A percentile compares a stretch with the other conserved stretches of the same genome.
Evolutionary conservation across 441 rosid species (phyloP).

Genomic region (Erodium chrysanthum): DNA sequence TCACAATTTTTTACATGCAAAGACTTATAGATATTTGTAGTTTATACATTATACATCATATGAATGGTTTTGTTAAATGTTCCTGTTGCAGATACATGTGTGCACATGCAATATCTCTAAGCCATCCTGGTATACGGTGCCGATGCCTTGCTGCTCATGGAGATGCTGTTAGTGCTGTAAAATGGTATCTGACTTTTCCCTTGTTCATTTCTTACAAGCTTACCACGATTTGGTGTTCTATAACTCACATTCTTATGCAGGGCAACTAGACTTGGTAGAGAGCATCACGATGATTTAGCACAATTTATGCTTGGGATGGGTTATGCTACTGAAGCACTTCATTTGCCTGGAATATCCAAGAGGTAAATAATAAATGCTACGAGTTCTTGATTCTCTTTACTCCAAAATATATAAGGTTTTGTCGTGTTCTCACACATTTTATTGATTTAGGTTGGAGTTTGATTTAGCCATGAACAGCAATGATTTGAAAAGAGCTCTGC

Average conservation of each 20-base stretch:
- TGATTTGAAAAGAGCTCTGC: slow-evolving; percentile 96
- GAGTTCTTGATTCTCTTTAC: neutral
- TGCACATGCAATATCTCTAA: slow-evolving; percentile 89
- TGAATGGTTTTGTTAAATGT: slow-evolving; percentile 8
- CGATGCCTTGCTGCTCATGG: slow-evolving; percentile 98
- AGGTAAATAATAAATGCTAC: slow-evolving; percentile 38
- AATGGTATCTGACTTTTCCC: slow-evolving; percentile 49
- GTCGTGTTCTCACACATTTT: neutral
- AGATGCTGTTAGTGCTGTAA: slow-evolving; percentile 97
- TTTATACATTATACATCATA: neutral
- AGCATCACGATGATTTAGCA: slow-evolving; percentile 96
- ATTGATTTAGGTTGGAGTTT: slow-evolving; percentile 69
- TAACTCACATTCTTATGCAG: slow-evolving; percentile 30
- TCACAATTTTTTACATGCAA: no score
- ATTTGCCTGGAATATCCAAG: slow-evolving; percentile 97
- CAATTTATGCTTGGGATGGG: slow-evolving; percentile 99
- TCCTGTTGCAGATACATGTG: slow-evolving; percentile 74
- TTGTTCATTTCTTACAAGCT: slow-evolving; percentile 8
- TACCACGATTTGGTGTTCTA: neutral
- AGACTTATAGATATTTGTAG: no score
- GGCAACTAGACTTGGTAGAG: slow-evolving; percentile 99
- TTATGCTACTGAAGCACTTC: slow-evolving; percentile 97
- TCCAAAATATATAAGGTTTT: neutral
- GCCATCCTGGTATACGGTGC: slow-evolving; percentile 96
- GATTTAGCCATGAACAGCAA: slow-evolving; percentile 96